phyloP scores from a whole-genome alignment of 345 rosid species.

The Dovyalis caffra region DNA sequence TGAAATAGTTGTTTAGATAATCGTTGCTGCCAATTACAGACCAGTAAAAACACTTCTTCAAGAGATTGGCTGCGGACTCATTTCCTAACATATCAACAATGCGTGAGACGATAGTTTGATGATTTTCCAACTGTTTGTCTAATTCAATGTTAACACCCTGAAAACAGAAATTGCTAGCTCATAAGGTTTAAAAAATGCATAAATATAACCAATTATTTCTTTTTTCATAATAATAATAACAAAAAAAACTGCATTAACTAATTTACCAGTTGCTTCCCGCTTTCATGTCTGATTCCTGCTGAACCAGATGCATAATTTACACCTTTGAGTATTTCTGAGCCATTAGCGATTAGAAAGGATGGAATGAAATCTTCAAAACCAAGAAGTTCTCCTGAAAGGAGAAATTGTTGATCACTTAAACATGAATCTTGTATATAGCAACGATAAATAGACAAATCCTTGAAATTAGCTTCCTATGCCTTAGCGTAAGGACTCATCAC shows the following conservation, averaged over 20 bases:
- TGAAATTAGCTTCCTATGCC: too few relatives aligned
- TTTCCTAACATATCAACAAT: neutral
- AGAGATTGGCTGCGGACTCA: neutral
- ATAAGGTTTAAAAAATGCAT: too few relatives aligned
- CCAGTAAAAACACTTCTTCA: conserved; percentile 14
- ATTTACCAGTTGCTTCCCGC: conserved; percentile 9
- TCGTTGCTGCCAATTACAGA: conserved; percentile 20
- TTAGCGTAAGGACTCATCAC: neutral
- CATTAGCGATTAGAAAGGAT: neutral
- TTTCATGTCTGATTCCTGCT: conserved; percentile 5
- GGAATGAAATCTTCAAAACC: conserved; percentile 9
- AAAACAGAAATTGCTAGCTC: neutral
- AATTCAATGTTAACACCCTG: conserved; percentile 10
- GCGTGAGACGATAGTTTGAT: neutral
- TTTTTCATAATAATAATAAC: too few relatives aligned
- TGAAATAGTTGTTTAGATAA: conserved; percentile 21
- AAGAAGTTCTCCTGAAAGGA: conserved; percentile 11
- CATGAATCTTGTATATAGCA: too few relatives aligned
- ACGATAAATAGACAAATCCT: too few relatives aligned
- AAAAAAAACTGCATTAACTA: too few relatives aligned
- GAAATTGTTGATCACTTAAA: too few relatives aligned
- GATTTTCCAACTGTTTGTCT: conserved; percentile 8
- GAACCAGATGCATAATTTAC: too few relatives aligned
- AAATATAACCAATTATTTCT: too few relatives aligned
- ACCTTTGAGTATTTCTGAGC: conserved; percentile 1